Evolutionary conservation across 2,329 filamentous ascomycete species (phyloP), one percentile per base, ranked within the genome.

Genomic region (Pseudogymnoascus sp.): DNA sequence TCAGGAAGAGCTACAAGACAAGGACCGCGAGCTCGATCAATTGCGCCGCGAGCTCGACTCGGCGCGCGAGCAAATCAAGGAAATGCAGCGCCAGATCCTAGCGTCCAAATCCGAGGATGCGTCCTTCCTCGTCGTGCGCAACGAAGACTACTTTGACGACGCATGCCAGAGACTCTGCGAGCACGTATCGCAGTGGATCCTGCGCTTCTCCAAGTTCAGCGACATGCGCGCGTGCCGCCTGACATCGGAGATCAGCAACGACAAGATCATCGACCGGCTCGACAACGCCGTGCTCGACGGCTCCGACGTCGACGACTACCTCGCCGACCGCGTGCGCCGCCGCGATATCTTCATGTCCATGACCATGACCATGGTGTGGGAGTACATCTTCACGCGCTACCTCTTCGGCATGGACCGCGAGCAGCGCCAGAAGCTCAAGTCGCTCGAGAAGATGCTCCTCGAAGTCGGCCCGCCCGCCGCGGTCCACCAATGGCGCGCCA

Each of bases 291-390:
- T 99, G 62, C 83, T 99, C 26, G 96, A 99, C 76, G 95, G 93
- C 66, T 91, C 91, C 53, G 93, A 97, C 73, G 92, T 96, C 67
- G 92, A 97, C 76, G 80, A 82, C 64, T 95, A 96, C 72, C 87
- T 99, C 60, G 84, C 84, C 68, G 93, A 99, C 74, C 90, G 96
- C 40, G 89, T 97, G 63, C 87, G 85, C 71, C 88, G 95, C 66
- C 87, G 93, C 65, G 93, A 97, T 74, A 87, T 97, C 64, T 97
- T 99, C 82, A 97, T 97, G 91, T 95, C 92, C 38, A 92, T 99
- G 76, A 91, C 93, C 63, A 97, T 97, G 93, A 95, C 90, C 66
- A 97, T 99, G 92, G 87, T 99, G 61, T 99, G 93, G 93, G 95
- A 99, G 76, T 97, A 96, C 73, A 88, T 99, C 74, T 99, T 99